A percentile compares a stretch with the other conserved stretches of the same genome.
phyloP scores from a whole-genome alignment of 1,284 basidiomycete genomes.

The Pseudozyma flocculosa region DNA sequence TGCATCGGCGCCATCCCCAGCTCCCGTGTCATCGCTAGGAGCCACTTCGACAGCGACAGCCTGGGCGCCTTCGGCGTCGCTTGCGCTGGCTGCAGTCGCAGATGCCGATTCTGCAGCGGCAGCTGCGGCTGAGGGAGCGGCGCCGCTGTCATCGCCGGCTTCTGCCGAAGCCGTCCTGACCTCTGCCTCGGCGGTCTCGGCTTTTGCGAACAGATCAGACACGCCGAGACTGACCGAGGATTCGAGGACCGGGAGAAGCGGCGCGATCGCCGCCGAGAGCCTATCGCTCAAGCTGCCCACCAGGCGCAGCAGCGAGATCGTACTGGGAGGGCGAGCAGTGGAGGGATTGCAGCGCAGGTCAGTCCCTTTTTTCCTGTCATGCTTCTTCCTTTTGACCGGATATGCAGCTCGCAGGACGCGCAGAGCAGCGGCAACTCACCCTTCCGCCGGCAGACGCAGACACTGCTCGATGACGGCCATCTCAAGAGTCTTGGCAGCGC shows the following conservation, averaged over 20 bases:
- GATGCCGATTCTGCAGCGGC: neutral
- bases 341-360: no score
- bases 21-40: no score
- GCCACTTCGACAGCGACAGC: no score
- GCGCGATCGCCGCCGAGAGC: conserved; percentile 5
- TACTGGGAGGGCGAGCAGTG: neutral
- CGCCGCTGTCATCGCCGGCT: neutral
- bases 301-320: conserved; percentile 7
- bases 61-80: no score
- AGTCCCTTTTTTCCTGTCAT: no score
- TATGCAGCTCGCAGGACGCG: no score
- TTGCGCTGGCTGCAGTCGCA: no score
- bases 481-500: conserved; percentile 4
- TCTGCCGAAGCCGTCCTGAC: no score
- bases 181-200: no score
- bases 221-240: neutral
- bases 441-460: conserved; percentile 4
- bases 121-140: neutral
- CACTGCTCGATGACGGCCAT: conserved; percentile 13
- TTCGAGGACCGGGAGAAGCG: conserved; percentile 8
- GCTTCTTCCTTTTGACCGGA: no score
- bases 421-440: no score
- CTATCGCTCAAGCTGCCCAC: conserved; percentile 9
- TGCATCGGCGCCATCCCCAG: no score
- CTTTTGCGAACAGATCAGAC: neutral